phyloP scores from a whole-genome alignment of 192 early-diverging fungal species.

The Rhizoclosmatium globosum region DNA sequence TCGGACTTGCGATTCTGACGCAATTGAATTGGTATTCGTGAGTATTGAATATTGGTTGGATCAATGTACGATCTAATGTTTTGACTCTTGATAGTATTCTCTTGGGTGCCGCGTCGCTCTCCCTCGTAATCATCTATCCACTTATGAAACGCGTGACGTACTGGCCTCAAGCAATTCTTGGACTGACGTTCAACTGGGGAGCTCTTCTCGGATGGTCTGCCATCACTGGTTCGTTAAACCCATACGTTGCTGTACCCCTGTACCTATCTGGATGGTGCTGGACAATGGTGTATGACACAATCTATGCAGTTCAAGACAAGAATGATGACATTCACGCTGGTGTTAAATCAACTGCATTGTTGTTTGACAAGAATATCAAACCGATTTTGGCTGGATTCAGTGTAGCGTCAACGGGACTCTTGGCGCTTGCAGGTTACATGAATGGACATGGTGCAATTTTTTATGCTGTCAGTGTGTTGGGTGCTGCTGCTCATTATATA shows the following conservation, averaged over 20 bases:
- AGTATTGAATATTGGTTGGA: neutral
- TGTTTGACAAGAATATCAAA: constrained; percentile 79
- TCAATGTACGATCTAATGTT: neutral
- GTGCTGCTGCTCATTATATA: constrained; percentile 75
- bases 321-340: constrained; percentile 85
- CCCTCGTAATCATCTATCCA: constrained; percentile 83
- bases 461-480: constrained; percentile 75
- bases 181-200: constrained; percentile 94
- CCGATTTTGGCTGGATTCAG: constrained; percentile 78
- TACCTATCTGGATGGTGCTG: constrained; percentile 88
- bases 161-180: constrained; percentile 92
- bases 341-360: constrained; percentile 90
- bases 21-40: constrained; percentile 90
- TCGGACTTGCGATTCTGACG: constrained; percentile 83
- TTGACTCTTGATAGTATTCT: constrained; percentile 61
- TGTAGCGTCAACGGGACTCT: constrained; percentile 66
- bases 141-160: constrained; percentile 96
- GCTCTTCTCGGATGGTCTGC: constrained; percentile 89
- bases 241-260: constrained; percentile 78
- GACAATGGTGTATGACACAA: constrained; percentile 97
- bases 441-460: constrained; percentile 80
- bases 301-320: constrained; percentile 97
- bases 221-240: constrained; percentile 68
- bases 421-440: constrained; percentile 80
- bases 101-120: constrained; percentile 82